Base-by-base conservation (phyloP, 2,329 filamentous ascomycete species). In the Exserohilum rostratum region DNA sequence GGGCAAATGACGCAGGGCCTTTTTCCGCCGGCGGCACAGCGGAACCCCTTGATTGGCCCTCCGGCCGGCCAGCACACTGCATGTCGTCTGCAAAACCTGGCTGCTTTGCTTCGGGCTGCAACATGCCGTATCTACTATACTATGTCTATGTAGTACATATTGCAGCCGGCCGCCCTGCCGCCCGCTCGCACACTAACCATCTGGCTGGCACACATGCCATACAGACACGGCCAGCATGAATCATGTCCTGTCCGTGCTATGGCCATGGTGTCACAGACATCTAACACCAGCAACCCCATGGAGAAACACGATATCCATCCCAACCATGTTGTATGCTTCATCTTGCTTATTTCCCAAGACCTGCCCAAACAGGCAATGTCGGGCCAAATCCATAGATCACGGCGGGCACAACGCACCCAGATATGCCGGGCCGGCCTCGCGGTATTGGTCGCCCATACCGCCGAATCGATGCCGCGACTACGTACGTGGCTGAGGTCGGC, bases 31-130 rank as follows among this genome's bases (percentile, higher is more conserved):
- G 22, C 22, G 7, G 44, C 58, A 33, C 52, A 52, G 50, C 55
- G 35, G 27, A 35, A 66, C 64, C 45, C 61, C 64, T 67, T 66
- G 55, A 61, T 51, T 58, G 43, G 52, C 38, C 39, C 15, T 43
- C 47, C 35, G 15, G 33, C 49, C 38, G 50, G 43, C 34, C 12
- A 33, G 43, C 29, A 42, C 20, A 40, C 43, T 49, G 45, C 49
- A 13, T 25, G 7, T 25, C 22, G 22, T 25, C 22, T 7, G 7
- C 4, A 4, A 4, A 25, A 5, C 22, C 7, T 25, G 22, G 22
- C 7, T 25, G 22, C 22, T 25, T 25, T 25, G 4, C 22, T 4
- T 25, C 22, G 22, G 4, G 22, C 22, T 25, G 22, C 22, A 25
- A 25, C 22, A n/a, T n/a, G n/a, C n/a, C n/a, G n/a, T n/a, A n/a